Conservation (phyloP, 164 flowering plant species). For the Liriodendron chinense region DNA sequence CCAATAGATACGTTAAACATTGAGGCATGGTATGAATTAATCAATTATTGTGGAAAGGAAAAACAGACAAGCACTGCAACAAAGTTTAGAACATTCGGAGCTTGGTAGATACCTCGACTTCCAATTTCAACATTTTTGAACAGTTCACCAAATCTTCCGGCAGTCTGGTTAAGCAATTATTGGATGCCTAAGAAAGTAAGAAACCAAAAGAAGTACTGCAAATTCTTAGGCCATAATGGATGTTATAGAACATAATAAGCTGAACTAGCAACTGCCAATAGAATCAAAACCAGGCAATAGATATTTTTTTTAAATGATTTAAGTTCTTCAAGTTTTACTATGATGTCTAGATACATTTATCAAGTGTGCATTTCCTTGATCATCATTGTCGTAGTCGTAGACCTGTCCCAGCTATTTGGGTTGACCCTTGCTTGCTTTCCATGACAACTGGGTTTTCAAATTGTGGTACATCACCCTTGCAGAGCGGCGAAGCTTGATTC, state of each 20-base stretch:
- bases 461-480: no score
- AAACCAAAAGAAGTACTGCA: slow-evolving; percentile 11
- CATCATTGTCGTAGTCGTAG: not conserved
- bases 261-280: not conserved
- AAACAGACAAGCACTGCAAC: not conserved
- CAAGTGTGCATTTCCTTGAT: not conserved
- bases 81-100: not conserved
- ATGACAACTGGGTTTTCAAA: no score
- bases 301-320: no score
- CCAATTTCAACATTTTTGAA: slow-evolving; percentile 70
- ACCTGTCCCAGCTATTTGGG: not conserved
- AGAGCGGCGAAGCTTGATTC: no score
- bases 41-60: not conserved
- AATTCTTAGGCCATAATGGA: not conserved
- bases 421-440: no score
- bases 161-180: slow-evolving; percentile 62
- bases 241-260: not conserved
- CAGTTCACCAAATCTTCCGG: slow-evolving; percentile 76
- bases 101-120: slow-evolving; percentile 66
- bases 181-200: slow-evolving; percentile 66
- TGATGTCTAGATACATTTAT: no score
- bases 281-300: no score
- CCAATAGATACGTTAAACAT: slow-evolving; percentile 7
- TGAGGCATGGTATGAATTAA: not conserved
- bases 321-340: no score